Conservation (phyloP, 1,139 yeast genomes). For the Diutina pseudorugosa region DNA sequence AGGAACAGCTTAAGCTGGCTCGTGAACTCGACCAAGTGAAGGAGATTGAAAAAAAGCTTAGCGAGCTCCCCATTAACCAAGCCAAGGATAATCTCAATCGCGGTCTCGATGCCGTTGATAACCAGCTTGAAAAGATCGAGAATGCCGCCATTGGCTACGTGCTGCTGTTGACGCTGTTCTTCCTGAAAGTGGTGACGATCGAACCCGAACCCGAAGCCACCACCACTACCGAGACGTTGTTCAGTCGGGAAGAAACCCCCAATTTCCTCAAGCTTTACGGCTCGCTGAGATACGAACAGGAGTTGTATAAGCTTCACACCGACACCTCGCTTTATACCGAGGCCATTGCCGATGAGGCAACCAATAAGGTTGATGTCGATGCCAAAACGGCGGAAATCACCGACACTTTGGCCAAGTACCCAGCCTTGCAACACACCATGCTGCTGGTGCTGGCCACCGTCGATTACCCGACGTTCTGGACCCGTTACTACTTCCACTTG, state of each 20-base stretch:
- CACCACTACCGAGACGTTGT: conserved; percentile 13
- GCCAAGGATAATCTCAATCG: conserved; percentile 32
- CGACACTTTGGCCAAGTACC: conserved; percentile 32
- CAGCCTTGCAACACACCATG: conserved; percentile 46
- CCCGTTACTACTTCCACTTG: conserved; percentile 50
- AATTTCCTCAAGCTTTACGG: conserved; percentile 21
- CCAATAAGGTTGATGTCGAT: conserved; percentile 30
- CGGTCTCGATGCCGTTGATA: conserved; percentile 55
- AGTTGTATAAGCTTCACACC: conserved; percentile 30
- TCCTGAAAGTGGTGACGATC: conserved; percentile 39
- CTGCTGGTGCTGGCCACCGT: conserved; percentile 59
- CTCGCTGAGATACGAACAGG: conserved; percentile 28
- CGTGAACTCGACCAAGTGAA: conserved; percentile 8
- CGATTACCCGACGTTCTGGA: conserved; percentile 61
- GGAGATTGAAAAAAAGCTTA: conserved; percentile 10
- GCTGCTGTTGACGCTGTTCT: conserved; percentile 43
- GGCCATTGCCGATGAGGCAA: conserved; percentile 11
- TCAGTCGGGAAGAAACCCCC: conserved; percentile 12
- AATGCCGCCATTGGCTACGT: conserved; percentile 50
- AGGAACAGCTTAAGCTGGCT: conserved; percentile 16
- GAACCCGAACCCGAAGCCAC: conserved; percentile 11
- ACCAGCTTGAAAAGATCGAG: conserved; percentile 57
- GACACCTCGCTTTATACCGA: conserved; percentile 10
- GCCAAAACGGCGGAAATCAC: conserved; percentile 42
- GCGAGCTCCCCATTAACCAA: conserved; percentile 6